Evolutionary conservation across 176 grass and related monocot species (phyloP), one percentile per base, ranked within the genome.

Genomic region (Areca catechu): DNA sequence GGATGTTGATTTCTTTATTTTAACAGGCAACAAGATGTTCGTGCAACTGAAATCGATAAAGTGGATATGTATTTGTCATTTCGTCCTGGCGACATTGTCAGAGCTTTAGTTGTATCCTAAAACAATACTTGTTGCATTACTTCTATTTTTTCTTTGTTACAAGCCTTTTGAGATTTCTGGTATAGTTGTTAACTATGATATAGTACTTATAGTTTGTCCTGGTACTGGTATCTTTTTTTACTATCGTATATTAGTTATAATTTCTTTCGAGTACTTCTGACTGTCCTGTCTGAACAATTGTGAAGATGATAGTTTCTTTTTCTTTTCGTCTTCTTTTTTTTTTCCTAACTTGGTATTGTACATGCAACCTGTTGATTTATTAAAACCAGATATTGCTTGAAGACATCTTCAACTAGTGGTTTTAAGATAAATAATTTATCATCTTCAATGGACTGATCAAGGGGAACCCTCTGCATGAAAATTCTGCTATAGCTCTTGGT

Each of bases 31-130:
- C 93, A 97, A 82, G 86, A 97, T 83, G 87, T 97, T 22, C 80
- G 93, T 69, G 83, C 87, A 75, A 97, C 93, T 76, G 93, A 97
- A 85, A 97, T 97, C 7, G 93, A 97, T 49, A 97, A 97, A 71
- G 87, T 97, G 53, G 87, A 88, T 59, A 91, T 97, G 87, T 83
- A 92, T 72, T 87, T 92, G 57, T 97, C 87, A 9, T 83, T 77
- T 67, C 62, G 51, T 14, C 61, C 74, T 22, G 74, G 80, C 5
- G 80, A 83, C 24, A 83, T 73, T 47, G 62, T 83, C 55, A 76
- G 68, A 68, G 80, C 80, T 63, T 30, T 72, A 50, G 74, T 83
- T 66, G 80, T 97, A 97, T 82, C 83, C 80, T 65, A 20, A 19
- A 5, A 51, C 27, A n/a, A 27, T 52, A 22, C 30, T 51, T 71